Evolutionary conservation across 139 green algal species (phyloP).

Genomic region (Picochlorum sp.): DNA sequence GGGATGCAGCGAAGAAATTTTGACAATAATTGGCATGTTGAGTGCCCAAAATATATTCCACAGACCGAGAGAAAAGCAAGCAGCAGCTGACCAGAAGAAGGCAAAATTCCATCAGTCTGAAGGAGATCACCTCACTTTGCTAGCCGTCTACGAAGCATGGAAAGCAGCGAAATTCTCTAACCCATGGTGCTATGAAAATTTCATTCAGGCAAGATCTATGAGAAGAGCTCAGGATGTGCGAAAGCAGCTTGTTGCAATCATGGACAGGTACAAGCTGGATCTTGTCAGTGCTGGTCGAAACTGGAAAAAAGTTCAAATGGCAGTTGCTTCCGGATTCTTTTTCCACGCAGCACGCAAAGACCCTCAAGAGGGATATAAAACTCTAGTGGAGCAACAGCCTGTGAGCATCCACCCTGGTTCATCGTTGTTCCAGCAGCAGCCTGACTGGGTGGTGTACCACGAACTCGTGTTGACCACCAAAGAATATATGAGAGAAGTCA

Average conservation of each 20-base stretch:
- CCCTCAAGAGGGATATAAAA: constrained; percentile 67
- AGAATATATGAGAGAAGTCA: constrained; percentile 92
- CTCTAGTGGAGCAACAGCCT: constrained; percentile 84
- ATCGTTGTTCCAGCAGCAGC: constrained; percentile 84
- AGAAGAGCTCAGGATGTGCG: constrained; percentile 85
- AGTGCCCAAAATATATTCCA: constrained; percentile 94
- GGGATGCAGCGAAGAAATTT: constrained; percentile 89
- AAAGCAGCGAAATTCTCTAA: constrained; percentile 86
- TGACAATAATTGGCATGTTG: constrained; percentile 97
- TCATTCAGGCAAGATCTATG: constrained; percentile 77
- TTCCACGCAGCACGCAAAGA: constrained; percentile 86
- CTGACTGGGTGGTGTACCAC: constrained; percentile 84
- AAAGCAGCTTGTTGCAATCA: constrained; percentile 96
- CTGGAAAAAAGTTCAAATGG: constrained; percentile 82
- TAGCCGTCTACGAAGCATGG: constrained; percentile 95
- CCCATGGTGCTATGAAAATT: constrained; percentile 94
- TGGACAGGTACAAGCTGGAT: constrained; percentile 64
- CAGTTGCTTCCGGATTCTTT: constrained; percentile 84
- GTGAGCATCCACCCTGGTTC: constrained; percentile 94
- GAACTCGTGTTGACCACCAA: constrained; percentile 96
- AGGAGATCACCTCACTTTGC: constrained; percentile 94
- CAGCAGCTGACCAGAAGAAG: constrained; percentile 83
- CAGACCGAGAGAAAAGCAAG: constrained; percentile 76
- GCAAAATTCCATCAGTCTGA: constrained; percentile 94
- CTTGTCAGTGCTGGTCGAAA: constrained; percentile 46